Evolutionary conservation across 495 filamentous ascomycete species (phyloP).

Genomic region (Recurvomyces mirabilis): DNA sequence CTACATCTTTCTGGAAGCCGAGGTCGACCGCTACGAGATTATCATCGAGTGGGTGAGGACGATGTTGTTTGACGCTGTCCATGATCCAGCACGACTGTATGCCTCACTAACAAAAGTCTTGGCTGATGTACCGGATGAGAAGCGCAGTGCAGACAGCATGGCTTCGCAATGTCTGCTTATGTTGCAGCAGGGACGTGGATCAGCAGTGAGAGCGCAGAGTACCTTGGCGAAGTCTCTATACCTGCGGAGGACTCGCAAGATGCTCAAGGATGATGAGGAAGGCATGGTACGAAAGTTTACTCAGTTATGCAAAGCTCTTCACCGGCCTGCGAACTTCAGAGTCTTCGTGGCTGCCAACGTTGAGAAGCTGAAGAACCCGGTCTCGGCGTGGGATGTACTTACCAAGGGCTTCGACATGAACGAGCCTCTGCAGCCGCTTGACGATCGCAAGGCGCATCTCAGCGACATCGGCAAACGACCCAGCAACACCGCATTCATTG

Average conservation of each 20-base stretch:
- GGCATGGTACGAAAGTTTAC: conserved; percentile 64
- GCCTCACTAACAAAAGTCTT: conserved; percentile 79
- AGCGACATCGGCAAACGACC: conserved; percentile 60
- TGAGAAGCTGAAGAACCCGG: conserved; percentile 61
- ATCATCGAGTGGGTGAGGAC: conserved; percentile 76
- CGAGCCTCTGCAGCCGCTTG: conserved; percentile 46
- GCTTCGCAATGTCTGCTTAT: conserved; percentile 63
- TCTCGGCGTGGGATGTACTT: conserved; percentile 72
- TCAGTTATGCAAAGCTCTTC: conserved; percentile 58
- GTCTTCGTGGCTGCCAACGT: conserved; percentile 75
- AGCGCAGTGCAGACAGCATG: conserved; percentile 75
- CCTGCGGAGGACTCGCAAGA: conserved; percentile 67
- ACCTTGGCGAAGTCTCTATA: conserved; percentile 84
- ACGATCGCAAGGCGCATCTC: conserved; percentile 49
- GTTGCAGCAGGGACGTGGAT: conserved; percentile 62
- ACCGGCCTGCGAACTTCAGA: conserved; percentile 72
- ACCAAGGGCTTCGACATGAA: conserved; percentile 30
- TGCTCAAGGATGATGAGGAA: conserved; percentile 61
- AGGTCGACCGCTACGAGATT: conserved; percentile 73
- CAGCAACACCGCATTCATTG: conserved; percentile 61
- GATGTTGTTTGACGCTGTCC: conserved; percentile 78
- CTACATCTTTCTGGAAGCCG: conserved; percentile 69
- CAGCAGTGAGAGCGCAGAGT: conserved; percentile 61
- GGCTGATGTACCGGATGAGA: conserved; percentile 85
- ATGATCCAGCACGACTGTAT: conserved; percentile 67